These are phyloP conservation scores for Jatropha multifida DNA, from an alignment of 441 rosid genomes.

Conservation along the genomic window DNA sequence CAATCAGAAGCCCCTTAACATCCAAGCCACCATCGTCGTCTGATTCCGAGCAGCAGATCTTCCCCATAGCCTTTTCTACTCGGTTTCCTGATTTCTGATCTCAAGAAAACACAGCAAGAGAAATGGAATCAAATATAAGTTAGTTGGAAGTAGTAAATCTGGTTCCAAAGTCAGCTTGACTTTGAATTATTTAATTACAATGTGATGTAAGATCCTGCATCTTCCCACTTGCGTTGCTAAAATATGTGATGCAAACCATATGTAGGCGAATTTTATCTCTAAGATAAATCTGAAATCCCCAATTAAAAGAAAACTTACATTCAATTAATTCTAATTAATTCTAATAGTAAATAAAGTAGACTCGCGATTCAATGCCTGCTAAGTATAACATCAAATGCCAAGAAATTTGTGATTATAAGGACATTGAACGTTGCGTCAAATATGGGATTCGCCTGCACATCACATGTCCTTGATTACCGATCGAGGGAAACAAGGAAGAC, in stretches of 20 bases:
- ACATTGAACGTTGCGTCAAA: too few relatives aligned
- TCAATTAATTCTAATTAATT: too few relatives aligned
- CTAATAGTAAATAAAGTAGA: too few relatives aligned
- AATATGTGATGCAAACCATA: background rate
- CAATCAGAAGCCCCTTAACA: constrained; percentile 19
- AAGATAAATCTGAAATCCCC: too few relatives aligned
- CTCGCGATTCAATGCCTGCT: background rate
- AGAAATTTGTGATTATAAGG: too few relatives aligned
- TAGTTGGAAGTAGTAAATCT: background rate
- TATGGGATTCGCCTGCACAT: background rate
- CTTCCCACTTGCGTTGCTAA: background rate
- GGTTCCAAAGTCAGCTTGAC: background rate
- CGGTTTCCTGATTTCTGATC: background rate
- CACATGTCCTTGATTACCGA: background rate
- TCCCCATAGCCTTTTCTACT: constrained; percentile 4
- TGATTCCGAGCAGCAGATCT: background rate
- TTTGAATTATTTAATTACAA: background rate
- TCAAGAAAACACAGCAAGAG: background rate
- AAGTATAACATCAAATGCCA: too few relatives aligned
- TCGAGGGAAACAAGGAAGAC: background rate
- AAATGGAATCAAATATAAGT: background rate
- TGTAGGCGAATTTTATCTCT: too few relatives aligned
- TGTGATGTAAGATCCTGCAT: background rate
- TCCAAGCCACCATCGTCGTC: constrained; percentile 29
- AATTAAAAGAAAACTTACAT: too few relatives aligned